Conservation (phyloP, 495 filamentous ascomycete species). For the Penicillium riverlandense region DNA sequence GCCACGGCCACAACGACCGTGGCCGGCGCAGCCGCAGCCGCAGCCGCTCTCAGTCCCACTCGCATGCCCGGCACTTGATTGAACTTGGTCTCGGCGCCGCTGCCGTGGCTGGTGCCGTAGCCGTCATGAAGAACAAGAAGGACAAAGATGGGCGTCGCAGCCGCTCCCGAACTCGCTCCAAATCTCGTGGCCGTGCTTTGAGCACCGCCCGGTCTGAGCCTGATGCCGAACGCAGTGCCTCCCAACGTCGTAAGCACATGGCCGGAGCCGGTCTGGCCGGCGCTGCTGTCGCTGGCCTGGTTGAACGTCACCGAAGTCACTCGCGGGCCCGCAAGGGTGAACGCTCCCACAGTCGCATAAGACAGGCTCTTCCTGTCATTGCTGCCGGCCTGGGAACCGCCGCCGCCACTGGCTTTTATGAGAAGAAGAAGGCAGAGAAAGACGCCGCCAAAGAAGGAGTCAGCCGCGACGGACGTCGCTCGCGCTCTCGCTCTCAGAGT, state of each 20-base stretch:
- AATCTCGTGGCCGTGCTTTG: constrained; percentile 39
- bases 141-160: constrained; percentile 63
- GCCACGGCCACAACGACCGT: constrained; percentile 28
- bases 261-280: constrained; percentile 74
- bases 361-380: constrained; percentile 56
- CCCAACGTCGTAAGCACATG: constrained; percentile 57
- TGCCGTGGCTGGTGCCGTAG: constrained; percentile 73
- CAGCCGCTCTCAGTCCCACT: constrained; percentile 50
- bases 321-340: constrained; percentile 52
- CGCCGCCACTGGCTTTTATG: constrained; percentile 73
- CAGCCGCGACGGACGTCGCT: constrained; percentile 43
- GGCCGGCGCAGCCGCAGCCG: constrained; percentile 34
- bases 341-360: constrained; percentile 51
- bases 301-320: constrained; percentile 66
- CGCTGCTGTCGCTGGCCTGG: constrained; percentile 69
- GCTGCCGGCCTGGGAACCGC: constrained; percentile 74
- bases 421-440: constrained; percentile 65
- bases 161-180: constrained; percentile 52
- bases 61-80: constrained; percentile 52
- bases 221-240: constrained; percentile 45
- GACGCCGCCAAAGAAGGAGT: constrained; percentile 38
- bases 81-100: constrained; percentile 75
- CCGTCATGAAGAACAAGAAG: constrained; percentile 60
- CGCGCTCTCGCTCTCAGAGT: constrained; percentile 49
- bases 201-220: constrained; percentile 27